Conservation (phyloP, 2,329 filamentous ascomycete species). For the Claviceps monticola region DNA sequence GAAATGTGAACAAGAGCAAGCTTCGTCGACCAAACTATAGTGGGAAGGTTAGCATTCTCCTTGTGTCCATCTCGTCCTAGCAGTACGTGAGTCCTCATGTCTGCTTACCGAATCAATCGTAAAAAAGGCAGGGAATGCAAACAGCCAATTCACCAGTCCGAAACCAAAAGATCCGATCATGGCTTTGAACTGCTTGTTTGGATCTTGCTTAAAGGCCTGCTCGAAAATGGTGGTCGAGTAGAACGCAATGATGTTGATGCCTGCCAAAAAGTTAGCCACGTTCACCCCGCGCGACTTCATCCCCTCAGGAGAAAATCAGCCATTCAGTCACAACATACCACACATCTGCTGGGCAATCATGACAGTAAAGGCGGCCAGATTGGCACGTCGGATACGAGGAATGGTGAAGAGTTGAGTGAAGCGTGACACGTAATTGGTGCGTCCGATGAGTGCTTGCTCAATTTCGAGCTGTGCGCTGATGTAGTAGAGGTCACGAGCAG, state of each 20-base stretch:
- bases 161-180: conserved; percentile 33
- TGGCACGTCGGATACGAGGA: conserved; percentile 55
- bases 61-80: not conserved
- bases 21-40: conserved; percentile 41
- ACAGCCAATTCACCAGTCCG: conserved; percentile 47
- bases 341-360: conserved; percentile 70
- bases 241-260: conserved; percentile 58
- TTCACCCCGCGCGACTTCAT: not conserved
- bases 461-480: conserved; percentile 28
- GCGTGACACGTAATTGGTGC: conserved; percentile 29
- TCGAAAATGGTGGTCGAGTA: conserved; percentile 52
- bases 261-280: not conserved
- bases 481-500: conserved; percentile 47
- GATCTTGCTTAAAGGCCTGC: conserved; percentile 38
- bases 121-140: conserved; percentile 52
- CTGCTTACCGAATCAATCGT: conserved; percentile 43
- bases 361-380: conserved; percentile 61
- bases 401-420: conserved; percentile 52
- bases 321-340: conserved; percentile 15
- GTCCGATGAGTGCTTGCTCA: conserved; percentile 24
- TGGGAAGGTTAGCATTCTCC: conserved; percentile 5
- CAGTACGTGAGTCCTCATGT: too few species aligned
- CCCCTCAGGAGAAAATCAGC: not conserved
- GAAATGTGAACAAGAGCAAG: conserved; percentile 51
- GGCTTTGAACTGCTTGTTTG: conserved; percentile 28